Evolutionary conservation across 768 basidiomycete species (phyloP), one percentile per base, ranked within the genome.

Genomic region (Leccinum obscurum): DNA sequence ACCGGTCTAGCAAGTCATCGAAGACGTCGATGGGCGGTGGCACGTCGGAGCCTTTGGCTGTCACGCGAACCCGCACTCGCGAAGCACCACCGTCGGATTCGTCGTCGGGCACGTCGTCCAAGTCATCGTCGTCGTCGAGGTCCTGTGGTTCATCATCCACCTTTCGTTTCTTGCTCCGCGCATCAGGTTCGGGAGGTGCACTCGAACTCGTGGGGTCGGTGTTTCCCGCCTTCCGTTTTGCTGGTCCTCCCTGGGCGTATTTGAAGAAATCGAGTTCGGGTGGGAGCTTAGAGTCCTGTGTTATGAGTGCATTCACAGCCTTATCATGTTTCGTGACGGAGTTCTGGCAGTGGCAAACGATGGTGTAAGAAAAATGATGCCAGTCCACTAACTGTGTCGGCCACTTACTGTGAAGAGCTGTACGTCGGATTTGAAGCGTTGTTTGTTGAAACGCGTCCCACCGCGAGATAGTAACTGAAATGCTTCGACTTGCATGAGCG

Each of bases 381-480:
- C 37, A 10, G 46, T n/a, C 52, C 13, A 52, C 15, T 3, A 13
- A 5, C 8, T 6, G 26, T 10, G 37, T n/a, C 20, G 9, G 24
- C 17, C 53, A 66, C 79, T 59, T 66, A 89, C 89, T 61, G 82
- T 81, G 75, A 96, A 95, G 7, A 92, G 75, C 30, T 81, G 70
- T 8, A 90, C 82, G 68, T 95, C 92, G 0, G 77, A 74, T 66
- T 85, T 81, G 73, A 89, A 94, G 32, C 81, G 78, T 44, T 77
- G 78, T 76, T 92, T 95, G 80, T 95, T 82, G 65, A 98, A 97
- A 57, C 79, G 81, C 1, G 83, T 83, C 1, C 93, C 93, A 35
- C 95, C 95, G 15, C 92, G 84, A 34, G 95, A 93, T 28, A 98
- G 84, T 13, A 97, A 74, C 64, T 89, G 90, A 73, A 98, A 98